A percentile compares a stretch with the other conserved stretches of the same genome.
These are phyloP conservation scores for Ceratocystis alfenasii DNA, from an alignment of 2,329 filamentous ascomycete species.

Conservation along the genomic window DNA sequence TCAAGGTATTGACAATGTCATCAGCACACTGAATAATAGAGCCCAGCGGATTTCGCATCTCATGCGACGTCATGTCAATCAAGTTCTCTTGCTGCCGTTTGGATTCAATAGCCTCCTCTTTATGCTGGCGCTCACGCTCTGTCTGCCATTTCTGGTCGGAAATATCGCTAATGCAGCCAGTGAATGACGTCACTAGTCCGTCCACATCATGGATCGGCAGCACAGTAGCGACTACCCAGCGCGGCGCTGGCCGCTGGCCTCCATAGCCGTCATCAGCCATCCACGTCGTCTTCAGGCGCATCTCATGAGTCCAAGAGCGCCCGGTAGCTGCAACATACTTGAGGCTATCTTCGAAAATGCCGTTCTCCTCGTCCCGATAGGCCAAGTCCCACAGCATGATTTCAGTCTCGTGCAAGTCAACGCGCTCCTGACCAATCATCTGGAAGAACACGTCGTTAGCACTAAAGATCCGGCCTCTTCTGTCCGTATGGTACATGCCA, in stretches of 20 bases:
- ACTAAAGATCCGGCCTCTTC: constrained; percentile 38
- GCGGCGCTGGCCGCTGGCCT: constrained; percentile 34
- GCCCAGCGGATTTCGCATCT: constrained; percentile 61
- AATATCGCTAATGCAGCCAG: constrained; percentile 39
- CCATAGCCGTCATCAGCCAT: constrained; percentile 36
- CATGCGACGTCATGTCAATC: constrained; percentile 63
- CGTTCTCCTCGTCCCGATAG: constrained; percentile 36
- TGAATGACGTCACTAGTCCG: constrained; percentile 36
- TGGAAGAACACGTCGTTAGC: constrained; percentile 45
- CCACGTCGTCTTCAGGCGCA: constrained; percentile 39
- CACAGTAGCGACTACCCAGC: constrained; percentile 40
- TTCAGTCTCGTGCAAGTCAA: constrained; percentile 30
- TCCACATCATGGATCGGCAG: constrained; percentile 39
- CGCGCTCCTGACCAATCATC: constrained; percentile 38
- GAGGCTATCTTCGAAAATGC: constrained; percentile 33
- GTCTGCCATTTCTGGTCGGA: constrained; percentile 41
- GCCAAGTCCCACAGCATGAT: constrained; percentile 37
- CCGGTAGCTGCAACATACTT: constrained; percentile 33
- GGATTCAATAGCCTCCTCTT: constrained; percentile 46
- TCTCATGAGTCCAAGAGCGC: constrained; percentile 36
- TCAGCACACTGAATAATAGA: constrained; percentile 66
- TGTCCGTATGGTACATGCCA: constrained; percentile 43
- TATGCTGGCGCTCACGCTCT: constrained; percentile 38
- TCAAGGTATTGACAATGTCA: constrained; percentile 47
- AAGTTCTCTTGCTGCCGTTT: constrained; percentile 67